A percentile compares a stretch with the other conserved stretches of the same genome.
Conservation (phyloP, 768 basidiomycete species). For the Mycena alexandri region DNA sequence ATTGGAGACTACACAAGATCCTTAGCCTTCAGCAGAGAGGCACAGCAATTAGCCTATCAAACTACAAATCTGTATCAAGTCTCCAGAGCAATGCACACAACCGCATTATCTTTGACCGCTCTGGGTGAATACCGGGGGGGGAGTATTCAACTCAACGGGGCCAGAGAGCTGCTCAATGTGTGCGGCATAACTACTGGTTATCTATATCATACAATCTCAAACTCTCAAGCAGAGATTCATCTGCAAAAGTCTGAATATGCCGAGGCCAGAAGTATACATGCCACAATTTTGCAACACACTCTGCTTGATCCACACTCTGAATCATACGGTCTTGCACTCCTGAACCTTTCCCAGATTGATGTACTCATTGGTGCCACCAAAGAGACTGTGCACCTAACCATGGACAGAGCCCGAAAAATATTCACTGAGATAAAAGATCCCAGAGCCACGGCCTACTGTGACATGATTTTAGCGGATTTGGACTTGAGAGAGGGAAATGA, state of each 20-base stretch:
- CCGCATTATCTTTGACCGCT: background rate
- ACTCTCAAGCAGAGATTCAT: background rate
- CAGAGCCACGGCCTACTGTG: background rate
- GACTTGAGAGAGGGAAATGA: background rate
- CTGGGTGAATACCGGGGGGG: too few relatives aligned
- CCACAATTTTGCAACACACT: background rate
- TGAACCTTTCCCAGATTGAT: slow-evolving; percentile 7
- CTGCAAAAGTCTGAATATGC: slow-evolving; percentile 11
- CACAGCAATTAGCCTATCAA: background rate
- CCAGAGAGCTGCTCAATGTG: background rate
- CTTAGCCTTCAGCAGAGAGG: background rate
- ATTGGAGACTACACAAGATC: background rate
- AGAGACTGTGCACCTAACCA: background rate
- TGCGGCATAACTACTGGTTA: background rate
- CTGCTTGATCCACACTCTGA: background rate
- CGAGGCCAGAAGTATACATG: background rate
- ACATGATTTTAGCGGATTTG: background rate
- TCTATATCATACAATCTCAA: background rate
- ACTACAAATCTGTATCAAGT: background rate
- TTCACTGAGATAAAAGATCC: background rate
- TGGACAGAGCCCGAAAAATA: background rate
- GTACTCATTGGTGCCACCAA: background rate
- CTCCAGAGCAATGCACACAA: background rate
- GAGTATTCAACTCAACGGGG: background rate
- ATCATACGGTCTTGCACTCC: background rate